Conservation (phyloP, 2,329 filamentous ascomycete species). For the Cladophialophora psammophila region DNA sequence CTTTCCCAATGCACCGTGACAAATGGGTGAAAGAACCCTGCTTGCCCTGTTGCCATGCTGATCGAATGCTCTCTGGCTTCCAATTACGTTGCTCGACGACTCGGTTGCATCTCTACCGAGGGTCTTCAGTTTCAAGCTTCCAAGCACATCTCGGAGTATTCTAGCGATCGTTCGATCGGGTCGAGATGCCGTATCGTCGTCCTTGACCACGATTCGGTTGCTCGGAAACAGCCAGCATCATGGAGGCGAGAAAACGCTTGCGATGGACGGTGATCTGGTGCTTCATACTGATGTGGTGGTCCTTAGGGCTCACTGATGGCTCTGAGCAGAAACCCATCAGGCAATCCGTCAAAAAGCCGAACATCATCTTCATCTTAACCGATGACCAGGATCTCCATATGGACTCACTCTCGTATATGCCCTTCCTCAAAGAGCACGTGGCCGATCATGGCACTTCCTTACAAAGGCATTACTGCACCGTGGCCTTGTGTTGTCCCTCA, state of each 20-base stretch:
- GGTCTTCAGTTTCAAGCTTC: background rate
- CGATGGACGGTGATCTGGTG: background rate
- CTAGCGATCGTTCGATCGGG: background rate
- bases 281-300: background rate
- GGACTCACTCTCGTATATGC: constrained; percentile 68
- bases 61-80: background rate
- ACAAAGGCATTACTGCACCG: constrained; percentile 70
- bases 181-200: background rate
- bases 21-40: constrained; percentile 7
- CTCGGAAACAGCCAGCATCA: background rate
- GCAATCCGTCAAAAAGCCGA: constrained; percentile 47
- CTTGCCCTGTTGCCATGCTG: constrained; percentile 13
- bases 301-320: background rate
- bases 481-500: constrained; percentile 72
- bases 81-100: background rate
- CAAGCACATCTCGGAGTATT: constrained; percentile 3
- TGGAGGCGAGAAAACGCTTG: background rate
- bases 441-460: constrained; percentile 66
- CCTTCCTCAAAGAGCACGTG: constrained; percentile 63
- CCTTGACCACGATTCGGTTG: background rate
- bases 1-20: background rate
- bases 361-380: constrained; percentile 72
- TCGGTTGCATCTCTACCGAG: background rate
- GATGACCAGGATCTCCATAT: constrained; percentile 73
- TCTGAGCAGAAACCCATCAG: background rate